These are phyloP conservation scores for Spiromastix sp. DNA, from an alignment of 2,329 filamentous ascomycete genomes.

Conservation along the genomic window DNA sequence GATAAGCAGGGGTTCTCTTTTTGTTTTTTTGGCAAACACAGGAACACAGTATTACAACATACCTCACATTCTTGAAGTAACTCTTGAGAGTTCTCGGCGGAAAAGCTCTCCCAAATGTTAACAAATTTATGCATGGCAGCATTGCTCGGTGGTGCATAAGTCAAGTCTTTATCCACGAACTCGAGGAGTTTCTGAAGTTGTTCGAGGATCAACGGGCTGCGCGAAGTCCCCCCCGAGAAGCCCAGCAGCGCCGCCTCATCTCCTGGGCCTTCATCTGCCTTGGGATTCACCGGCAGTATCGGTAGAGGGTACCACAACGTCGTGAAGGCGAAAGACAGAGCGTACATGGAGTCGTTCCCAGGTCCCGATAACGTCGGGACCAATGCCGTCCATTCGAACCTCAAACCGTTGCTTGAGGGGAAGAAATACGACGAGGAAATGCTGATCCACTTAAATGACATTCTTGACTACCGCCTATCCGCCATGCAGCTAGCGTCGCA, in stretches of 20 bases:
- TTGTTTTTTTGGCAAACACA: too few relatives aligned
- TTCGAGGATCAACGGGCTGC: too few relatives aligned
- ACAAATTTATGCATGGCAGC: too few relatives aligned
- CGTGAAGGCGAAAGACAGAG: background rate
- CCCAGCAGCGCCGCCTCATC: background rate
- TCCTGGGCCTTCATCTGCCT: background rate
- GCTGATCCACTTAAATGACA: constrained; percentile 1
- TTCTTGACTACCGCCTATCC: constrained; percentile 1
- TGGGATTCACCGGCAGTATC: constrained; percentile 6
- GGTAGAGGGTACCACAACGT: constrained; percentile 4
- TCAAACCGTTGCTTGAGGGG: constrained; percentile 1
- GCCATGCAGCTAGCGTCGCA: background rate
- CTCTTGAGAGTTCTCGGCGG: too few relatives aligned
- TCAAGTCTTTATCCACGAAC: too few relatives aligned
- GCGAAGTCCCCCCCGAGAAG: background rate
- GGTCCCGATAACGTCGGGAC: background rate
- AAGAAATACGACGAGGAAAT: background rate
- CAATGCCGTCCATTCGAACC: background rate
- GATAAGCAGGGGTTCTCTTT: too few relatives aligned
- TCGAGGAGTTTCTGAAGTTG: too few relatives aligned
- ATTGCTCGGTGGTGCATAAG: too few relatives aligned
- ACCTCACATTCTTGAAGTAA: too few relatives aligned
- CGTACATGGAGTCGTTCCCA: constrained; percentile 1
- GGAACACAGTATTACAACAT: too few relatives aligned
- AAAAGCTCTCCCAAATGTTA: too few relatives aligned